Evolutionary conservation across 2,329 filamentous ascomycete genomes (phyloP).

Genomic region (Graphiopsis chlorocephala): DNA sequence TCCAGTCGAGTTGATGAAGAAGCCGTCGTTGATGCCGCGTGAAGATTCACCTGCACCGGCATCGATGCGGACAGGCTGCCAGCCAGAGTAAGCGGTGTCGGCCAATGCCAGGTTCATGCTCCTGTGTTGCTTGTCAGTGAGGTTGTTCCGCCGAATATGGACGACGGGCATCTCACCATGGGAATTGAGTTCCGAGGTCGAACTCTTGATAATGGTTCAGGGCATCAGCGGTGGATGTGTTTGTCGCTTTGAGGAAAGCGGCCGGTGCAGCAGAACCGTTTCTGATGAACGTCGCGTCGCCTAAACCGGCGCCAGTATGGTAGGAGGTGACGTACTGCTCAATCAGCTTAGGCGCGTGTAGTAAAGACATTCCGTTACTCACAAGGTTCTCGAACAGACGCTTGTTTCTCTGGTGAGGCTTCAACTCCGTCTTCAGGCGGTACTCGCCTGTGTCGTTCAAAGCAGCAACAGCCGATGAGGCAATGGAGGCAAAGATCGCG

Average conservation of each 20-base stretch:
- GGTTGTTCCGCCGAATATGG: not conserved
- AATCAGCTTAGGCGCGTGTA: not conserved
- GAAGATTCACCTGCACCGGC: constrained; percentile 23
- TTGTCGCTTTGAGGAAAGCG: constrained; percentile 30
- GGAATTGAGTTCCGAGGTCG: constrained; percentile 30
- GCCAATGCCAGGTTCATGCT: constrained; percentile 19
- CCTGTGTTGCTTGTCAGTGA: not conserved
- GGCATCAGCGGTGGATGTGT: constrained; percentile 21
- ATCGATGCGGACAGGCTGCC: constrained; percentile 34
- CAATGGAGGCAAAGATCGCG: constrained; percentile 21
- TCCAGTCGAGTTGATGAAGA: constrained; percentile 34
- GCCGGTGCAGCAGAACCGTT: constrained; percentile 19
- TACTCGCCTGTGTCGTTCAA: constrained; percentile 30
- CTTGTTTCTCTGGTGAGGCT: constrained; percentile 24
- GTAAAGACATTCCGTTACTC: not conserved
- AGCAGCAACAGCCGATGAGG: constrained; percentile 17
- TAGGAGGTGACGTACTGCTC: constrained; percentile 26
- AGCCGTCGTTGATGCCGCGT: constrained; percentile 20
- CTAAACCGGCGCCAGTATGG: constrained; percentile 31
- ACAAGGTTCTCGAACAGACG: not conserved
- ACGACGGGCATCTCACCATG: constrained; percentile 23
- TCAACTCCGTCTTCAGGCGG: constrained; percentile 30
- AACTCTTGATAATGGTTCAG: constrained; percentile 30
- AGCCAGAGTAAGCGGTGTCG: constrained; percentile 30
- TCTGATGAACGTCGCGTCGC: constrained; percentile 28